Evolutionary conservation across 768 basidiomycete genomes (phyloP), one percentile per base, ranked within the genome.

Genomic region (Russula griseocarnosa): DNA sequence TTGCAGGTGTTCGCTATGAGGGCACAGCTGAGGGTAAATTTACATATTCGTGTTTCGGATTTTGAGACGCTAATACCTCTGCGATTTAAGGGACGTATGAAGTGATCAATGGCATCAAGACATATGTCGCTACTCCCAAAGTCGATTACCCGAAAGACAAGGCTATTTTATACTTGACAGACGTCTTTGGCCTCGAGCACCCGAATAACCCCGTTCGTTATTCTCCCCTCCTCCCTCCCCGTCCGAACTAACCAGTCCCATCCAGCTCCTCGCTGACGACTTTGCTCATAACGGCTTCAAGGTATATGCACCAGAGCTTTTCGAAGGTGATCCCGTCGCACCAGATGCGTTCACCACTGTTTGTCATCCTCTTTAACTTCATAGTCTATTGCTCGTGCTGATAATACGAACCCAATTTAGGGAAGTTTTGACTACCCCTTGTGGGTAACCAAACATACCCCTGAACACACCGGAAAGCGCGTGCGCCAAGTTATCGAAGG

Each of bases 201-300:
- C 40, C 56, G 55, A 80, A 79, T 71, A 73, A 72, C 67, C 65
- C 56, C 47, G 77, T 71, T 16, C 20, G 52, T 55, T 28, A 3
- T 52, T 40, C 5, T 7, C 26, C 46, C 22, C 32, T 5, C 26
- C 6, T 6, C 30, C 30, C 30, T n/a, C 11, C 8, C 20, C 16
- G 2, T n/a, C 18, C 5, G 13, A 8, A 40, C 14, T 42, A 9
- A 34, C 5, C 20, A 10, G 14, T 20, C 14, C 14, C 26, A 18
- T 34, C 30, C 64, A 82, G 79, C 69, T 78, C 18, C 75, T 81
- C 16, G 75, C 74, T 5, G 81, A 82, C 61, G 79, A 76, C 64
- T 78, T 76, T 66, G 77, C 78, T 34, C 67, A 62, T 24, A 78
- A 78, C 55, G 78, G 78, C 10, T 78, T 75, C 60, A 55, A 59